phyloP scores from a whole-genome alignment of 371 early-diverging fungal genomes.

The Lichtheimia hyalospora region DNA sequence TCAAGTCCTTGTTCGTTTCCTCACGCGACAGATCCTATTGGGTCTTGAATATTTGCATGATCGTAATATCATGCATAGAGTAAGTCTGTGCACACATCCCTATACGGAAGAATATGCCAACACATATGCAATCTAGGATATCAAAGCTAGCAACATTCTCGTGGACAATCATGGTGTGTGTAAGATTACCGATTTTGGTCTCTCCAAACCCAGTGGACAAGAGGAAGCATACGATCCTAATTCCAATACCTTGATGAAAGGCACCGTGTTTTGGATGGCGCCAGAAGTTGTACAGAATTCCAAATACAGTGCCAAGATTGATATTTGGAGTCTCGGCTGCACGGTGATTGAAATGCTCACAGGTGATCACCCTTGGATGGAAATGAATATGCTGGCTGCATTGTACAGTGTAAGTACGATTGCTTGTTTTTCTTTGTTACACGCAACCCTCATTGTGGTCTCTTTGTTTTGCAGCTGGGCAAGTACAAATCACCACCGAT shows the following conservation, averaged over 20 bases:
- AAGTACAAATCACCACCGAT: conserved; percentile 79
- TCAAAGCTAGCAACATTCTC: conserved; percentile 93
- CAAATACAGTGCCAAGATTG: conserved; percentile 71
- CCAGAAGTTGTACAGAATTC: conserved; percentile 78
- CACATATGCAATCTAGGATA: conserved; percentile 54
- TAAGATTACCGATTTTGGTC: conserved; percentile 99
- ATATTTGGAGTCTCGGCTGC: conserved; percentile 89
- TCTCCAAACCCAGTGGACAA: conserved; percentile 82
- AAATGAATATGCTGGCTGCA: conserved; percentile 84
- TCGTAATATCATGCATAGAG: conserved; percentile 92
- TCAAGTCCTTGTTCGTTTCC: conserved; percentile 76
- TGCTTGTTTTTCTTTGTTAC: not conserved
- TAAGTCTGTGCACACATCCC: conserved; percentile 17
- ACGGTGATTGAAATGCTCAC: conserved; percentile 97
- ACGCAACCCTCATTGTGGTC: not conserved
- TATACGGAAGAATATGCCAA: not conserved
- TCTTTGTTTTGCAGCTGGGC: conserved; percentile 62
- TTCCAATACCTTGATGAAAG: conserved; percentile 47
- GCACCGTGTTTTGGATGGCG: conserved; percentile 77
- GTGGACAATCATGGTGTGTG: conserved; percentile 88
- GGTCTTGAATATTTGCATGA: conserved; percentile 96
- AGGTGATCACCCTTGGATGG: conserved; percentile 89
- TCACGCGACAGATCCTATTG: conserved; percentile 87
- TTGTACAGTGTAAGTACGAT: conserved; percentile 62
- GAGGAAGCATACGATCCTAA: conserved; percentile 53